A percentile compares a stretch with the other conserved stretches of the same genome.
These are phyloP conservation scores for Beauveria australis DNA, from an alignment of 2,329 filamentous ascomycete genomes.

Conservation along the genomic window DNA sequence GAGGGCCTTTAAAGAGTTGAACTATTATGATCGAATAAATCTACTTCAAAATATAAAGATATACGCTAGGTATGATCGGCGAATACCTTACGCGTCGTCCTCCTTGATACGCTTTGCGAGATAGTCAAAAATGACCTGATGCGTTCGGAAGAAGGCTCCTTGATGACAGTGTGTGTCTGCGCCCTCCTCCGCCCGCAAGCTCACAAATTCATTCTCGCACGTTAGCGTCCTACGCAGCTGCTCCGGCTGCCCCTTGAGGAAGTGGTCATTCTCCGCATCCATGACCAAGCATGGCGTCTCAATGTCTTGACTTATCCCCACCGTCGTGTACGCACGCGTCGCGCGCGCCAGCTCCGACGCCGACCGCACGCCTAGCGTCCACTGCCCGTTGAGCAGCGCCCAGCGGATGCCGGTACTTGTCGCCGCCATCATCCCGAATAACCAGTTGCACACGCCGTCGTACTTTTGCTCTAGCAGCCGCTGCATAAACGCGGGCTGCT, in stretches of 20 bases:
- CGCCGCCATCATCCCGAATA: neutral
- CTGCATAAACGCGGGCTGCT: neutral
- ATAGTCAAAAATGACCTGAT: slow-evolving; percentile 2
- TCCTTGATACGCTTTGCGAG: neutral
- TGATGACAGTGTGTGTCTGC: slow-evolving; percentile 2
- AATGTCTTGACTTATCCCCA: neutral
- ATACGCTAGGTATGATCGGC: neutral
- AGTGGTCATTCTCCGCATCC: slow-evolving; percentile 4
- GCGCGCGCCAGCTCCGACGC: neutral
- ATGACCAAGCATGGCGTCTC: neutral
- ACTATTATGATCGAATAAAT: too few species aligned
- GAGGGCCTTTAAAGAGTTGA: too few species aligned
- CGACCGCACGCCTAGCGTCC: neutral
- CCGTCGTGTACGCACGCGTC: neutral
- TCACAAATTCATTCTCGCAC: slow-evolving; percentile 1
- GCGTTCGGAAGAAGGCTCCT: slow-evolving; percentile 1
- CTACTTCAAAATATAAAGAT: too few species aligned
- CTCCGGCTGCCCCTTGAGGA: slow-evolving; percentile 3
- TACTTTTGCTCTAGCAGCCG: neutral
- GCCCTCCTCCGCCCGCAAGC: neutral
- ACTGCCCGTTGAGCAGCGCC: neutral
- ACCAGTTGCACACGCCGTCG: neutral
- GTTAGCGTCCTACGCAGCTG: neutral
- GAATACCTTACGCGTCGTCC: neutral
- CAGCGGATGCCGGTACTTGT: neutral